Evolutionary conservation across 2,329 filamentous ascomycete species (phyloP).

Genomic region (Stachybotrys chlorohalonatus): DNA sequence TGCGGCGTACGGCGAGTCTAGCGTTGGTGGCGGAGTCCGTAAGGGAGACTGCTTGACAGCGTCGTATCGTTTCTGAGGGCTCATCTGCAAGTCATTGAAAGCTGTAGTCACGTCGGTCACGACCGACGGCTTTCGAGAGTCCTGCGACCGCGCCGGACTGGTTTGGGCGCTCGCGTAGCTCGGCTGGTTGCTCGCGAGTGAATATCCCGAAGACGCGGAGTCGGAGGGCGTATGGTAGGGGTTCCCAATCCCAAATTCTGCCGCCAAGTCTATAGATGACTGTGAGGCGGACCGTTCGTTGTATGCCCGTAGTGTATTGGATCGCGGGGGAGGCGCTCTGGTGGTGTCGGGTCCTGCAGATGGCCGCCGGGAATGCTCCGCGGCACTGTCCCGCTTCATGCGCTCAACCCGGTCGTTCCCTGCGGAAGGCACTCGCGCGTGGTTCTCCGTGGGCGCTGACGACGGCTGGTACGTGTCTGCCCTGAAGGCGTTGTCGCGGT

Average conservation of each 20-base stretch:
- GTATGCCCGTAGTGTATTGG: slow-evolving; percentile 32
- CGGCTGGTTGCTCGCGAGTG: slow-evolving; percentile 42
- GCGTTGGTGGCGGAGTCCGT: slow-evolving; percentile 13
- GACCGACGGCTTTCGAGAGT: slow-evolving; percentile 30
- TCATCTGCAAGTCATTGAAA: slow-evolving; percentile 45
- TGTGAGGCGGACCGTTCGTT: slow-evolving; percentile 26
- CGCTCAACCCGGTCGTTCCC: slow-evolving; percentile 23
- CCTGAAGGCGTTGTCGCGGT: slow-evolving; percentile 16
- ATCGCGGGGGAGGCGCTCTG: slow-evolving; percentile 43
- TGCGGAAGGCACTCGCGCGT: slow-evolving; percentile 37
- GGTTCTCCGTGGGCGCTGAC: slow-evolving; percentile 22
- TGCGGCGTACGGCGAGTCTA: slow-evolving; percentile 17
- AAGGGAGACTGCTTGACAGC: slow-evolving; percentile 16
- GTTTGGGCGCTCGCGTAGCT: slow-evolving; percentile 55
- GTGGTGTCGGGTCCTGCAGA: slow-evolving; percentile 41
- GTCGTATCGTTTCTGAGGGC: slow-evolving; percentile 17
- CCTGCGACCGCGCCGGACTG: slow-evolving; percentile 22
- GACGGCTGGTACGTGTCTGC: slow-evolving; percentile 42
- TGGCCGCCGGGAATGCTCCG: slow-evolving; percentile 23
- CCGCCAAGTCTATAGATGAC: slow-evolving; percentile 43
- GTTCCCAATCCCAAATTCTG: slow-evolving; percentile 52
- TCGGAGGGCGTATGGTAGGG: slow-evolving; percentile 56
- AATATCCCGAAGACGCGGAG: slow-evolving; percentile 57
- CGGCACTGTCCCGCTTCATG: slow-evolving; percentile 14
- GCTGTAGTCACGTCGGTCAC: slow-evolving; percentile 39